Evolutionary conservation across 768 basidiomycete species (phyloP).

Genomic region (Russula ochroleuca): DNA sequence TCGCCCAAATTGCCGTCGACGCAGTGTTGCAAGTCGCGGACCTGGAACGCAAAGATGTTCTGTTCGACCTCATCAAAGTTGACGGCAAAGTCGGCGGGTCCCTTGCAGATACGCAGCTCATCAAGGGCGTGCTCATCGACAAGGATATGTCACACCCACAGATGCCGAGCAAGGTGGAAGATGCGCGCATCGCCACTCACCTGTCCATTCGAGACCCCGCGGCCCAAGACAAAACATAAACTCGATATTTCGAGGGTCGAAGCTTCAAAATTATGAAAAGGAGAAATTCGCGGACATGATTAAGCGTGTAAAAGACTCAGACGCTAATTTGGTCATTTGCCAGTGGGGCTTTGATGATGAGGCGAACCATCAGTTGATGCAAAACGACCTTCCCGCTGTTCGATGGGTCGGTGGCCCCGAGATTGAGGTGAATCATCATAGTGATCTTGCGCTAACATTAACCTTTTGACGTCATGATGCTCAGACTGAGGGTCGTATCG

Average conservation of each 20-base stretch:
- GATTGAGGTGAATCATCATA: conserved; percentile 68
- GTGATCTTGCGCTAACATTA: background rate
- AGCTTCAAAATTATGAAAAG: conserved; percentile 90
- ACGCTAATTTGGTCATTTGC: conserved; percentile 97
- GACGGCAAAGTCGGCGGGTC: conserved; percentile 98
- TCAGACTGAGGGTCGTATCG: conserved; percentile 96
- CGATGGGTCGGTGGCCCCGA: conserved; percentile 99
- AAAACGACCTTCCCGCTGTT: conserved; percentile 95
- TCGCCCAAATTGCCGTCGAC: conserved; percentile 97
- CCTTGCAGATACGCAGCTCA: conserved; percentile 89
- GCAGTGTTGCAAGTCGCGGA: conserved; percentile 95
- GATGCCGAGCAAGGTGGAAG: conserved; percentile 85
- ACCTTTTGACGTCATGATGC: conserved; percentile 8
- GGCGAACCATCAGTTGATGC: conserved; percentile 96
- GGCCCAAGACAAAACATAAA: conserved; percentile 99
- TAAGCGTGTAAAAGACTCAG: conserved; percentile 89
- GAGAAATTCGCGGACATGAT: conserved; percentile 98
- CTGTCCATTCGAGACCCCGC: conserved; percentile 97
- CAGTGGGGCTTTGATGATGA: conserved; percentile 99
- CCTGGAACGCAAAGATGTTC: conserved; percentile 88
- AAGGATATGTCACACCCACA: conserved; percentile 99
- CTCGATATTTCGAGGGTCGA: conserved; percentile 95
- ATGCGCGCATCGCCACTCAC: conserved; percentile 95
- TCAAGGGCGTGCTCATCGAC: conserved; percentile 97
- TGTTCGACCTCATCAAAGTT: conserved; percentile 98